A percentile compares a stretch with the other conserved stretches of the same genome.
Evolutionary conservation across 805 yeast genomes (phyloP).

Genomic region (Wickerhamiella australiensis): DNA sequence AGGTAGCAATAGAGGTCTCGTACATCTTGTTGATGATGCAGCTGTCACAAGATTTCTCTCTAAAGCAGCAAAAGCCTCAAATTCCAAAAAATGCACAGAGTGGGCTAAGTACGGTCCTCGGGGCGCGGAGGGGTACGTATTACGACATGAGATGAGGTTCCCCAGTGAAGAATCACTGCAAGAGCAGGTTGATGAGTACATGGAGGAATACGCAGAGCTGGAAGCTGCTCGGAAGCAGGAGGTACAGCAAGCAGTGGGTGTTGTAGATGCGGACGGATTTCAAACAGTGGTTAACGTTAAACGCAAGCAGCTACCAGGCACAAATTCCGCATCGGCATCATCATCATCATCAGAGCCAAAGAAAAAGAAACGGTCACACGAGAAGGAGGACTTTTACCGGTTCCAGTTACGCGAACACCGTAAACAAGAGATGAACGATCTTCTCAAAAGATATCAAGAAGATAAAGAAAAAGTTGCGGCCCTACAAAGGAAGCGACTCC

Average conservation of each 20-base stretch:
- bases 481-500: constrained; percentile 70
- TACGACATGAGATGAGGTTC: constrained; percentile 24
- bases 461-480: constrained; percentile 77
- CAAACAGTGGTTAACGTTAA: constrained; percentile 81
- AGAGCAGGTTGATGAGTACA: constrained; percentile 44
- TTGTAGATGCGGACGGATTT: constrained; percentile 89
- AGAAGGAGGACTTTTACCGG: constrained; percentile 84
- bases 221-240: constrained; percentile 36
- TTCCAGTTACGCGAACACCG: constrained; percentile 91
- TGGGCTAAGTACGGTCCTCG: constrained; percentile 33
- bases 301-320: constrained; percentile 57
- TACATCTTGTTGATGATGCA: constrained; percentile 61
- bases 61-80: constrained; percentile 41
- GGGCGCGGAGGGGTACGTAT: constrained; percentile 33
- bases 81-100: constrained; percentile 17
- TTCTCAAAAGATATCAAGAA: constrained; percentile 69
- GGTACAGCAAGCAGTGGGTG: constrained; percentile 28
- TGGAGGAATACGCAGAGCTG: constrained; percentile 54
- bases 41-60: constrained; percentile 52
- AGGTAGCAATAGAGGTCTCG: constrained; percentile 41
- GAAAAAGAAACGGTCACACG: constrained; percentile 50
- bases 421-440: constrained; percentile 82
- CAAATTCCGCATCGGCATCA: constrained; percentile 19
- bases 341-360: constrained; percentile 17
- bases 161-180: constrained; percentile 42